Base-by-base conservation (phyloP, 768 basidiomycete genomes). In the Sarcodon sp. region DNA sequence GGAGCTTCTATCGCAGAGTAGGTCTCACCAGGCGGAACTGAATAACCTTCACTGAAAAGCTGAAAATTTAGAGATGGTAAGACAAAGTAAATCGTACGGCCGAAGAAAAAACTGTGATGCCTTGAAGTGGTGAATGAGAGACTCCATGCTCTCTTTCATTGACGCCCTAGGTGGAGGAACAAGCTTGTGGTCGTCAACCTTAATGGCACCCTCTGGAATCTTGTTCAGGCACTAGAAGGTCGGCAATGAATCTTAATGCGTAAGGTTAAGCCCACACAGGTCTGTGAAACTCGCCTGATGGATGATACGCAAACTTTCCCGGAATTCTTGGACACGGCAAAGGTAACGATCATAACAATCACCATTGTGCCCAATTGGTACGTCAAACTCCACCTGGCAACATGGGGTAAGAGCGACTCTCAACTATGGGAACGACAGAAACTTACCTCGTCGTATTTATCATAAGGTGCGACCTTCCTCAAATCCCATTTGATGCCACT, bases 81-180 rank as follows among this genome's bases (percentile, higher is more conserved):
- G 33, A 36, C 3, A 47, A 6, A 39, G 31, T 15, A 15, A 49
- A 8, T 34, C n/a, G 21, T 16, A 38, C n/a, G 87, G 73, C 83
- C 83, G 58, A 41, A 45, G 27, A 44, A 35, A 10, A 11, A 18
- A 35, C 31, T n/a, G 1, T 35, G 7, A 2, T 15, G 44, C 88
- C 73, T 99, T 99, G 74, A 99, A 97, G 70, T 98, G 94, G 63
- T 99, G 94, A 56, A 99, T 97, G 49, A 97, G 75, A 6, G 85
- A 80, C 67, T 97, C 93, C 92, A 97, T 97, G 66, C 83, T 89
- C 71, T 99, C 96, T 69, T 99, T 99, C 96, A 99, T 99, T 48
- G 83, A 83, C 0, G 94, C 93, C 49, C 94, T 83, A 11, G 94
- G 92, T 31, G 94, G 94, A 18, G 96, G 91, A 0, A 87, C 87